These are phyloP conservation scores for Alternaria consortialis DNA, from an alignment of 2,329 filamentous ascomycete species.

Conservation along the genomic window DNA sequence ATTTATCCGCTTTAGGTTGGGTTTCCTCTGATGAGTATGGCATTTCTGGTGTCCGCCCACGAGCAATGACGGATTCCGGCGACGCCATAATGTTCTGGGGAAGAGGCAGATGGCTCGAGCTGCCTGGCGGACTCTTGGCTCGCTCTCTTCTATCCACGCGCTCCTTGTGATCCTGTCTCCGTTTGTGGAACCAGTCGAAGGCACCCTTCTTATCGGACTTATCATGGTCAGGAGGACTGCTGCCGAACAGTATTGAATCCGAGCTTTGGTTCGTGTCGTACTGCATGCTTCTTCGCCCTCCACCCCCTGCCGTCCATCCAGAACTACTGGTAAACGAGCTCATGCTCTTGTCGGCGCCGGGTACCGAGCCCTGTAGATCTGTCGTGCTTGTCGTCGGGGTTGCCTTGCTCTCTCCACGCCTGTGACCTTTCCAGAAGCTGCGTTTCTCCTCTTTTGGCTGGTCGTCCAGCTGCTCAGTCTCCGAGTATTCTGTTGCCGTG, in stretches of 20 bases:
- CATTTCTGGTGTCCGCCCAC: constrained; percentile 43
- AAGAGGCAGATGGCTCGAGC: constrained; percentile 30
- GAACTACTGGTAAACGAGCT: constrained; percentile 50
- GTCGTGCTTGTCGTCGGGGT: constrained; percentile 50
- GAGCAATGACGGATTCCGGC: constrained; percentile 21
- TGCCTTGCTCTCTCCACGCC: constrained; percentile 45
- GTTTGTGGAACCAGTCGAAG: constrained; percentile 71
- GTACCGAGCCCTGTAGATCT: constrained; percentile 48
- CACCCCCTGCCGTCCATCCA: constrained; percentile 30
- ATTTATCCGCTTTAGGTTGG: constrained; percentile 20
- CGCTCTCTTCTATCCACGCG: constrained; percentile 63
- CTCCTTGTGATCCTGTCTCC: constrained; percentile 67
- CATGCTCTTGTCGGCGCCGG: constrained; percentile 51
- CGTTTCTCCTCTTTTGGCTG: constrained; percentile 63
- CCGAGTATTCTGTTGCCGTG: constrained; percentile 79
- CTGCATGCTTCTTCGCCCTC: constrained; percentile 44
- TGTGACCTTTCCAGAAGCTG: constrained; percentile 75
- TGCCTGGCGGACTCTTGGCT: constrained; percentile 61
- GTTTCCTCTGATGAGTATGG: constrained; percentile 24
- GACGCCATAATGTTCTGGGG: constrained; percentile 34
- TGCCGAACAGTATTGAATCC: constrained; percentile 47
- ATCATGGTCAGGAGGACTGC: constrained; percentile 40
- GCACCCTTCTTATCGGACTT: constrained; percentile 66
- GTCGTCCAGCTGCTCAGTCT: constrained; percentile 78
- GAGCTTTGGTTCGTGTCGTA: constrained; percentile 41